A percentile compares a stretch with the other conserved stretches of the same genome.
phyloP scores from a whole-genome alignment of 2,329 filamentous ascomycete genomes.

The Albophoma yamanashiensis region DNA sequence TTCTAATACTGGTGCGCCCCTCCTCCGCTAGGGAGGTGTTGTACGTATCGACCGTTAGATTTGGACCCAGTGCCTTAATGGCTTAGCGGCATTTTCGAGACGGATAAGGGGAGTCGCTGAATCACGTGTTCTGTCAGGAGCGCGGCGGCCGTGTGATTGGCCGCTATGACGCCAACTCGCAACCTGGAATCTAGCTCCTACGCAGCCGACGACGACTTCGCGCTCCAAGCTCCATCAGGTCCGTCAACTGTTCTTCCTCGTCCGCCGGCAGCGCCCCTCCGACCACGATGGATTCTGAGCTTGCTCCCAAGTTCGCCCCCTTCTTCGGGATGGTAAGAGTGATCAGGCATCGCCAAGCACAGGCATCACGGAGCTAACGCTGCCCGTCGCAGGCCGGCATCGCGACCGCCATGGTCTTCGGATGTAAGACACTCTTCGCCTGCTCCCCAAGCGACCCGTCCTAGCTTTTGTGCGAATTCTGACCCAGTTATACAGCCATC shows the following conservation, averaged over 20 bases:
- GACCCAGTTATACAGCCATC: slow-evolving; percentile 28
- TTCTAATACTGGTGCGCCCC: too few species aligned
- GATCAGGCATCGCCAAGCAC: slow-evolving; percentile 1
- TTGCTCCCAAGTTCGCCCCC: slow-evolving; percentile 71
- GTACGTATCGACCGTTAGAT: neutral
- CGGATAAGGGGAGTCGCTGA: neutral
- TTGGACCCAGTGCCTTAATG: neutral
- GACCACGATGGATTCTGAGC: slow-evolving; percentile 45
- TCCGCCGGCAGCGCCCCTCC: neutral
- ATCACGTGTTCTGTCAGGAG: slow-evolving; percentile 5
- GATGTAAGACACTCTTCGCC: slow-evolving; percentile 45
- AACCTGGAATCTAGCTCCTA: neutral
- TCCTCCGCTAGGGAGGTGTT: neutral
- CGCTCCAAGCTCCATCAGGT: neutral
- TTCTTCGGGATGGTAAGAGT: slow-evolving; percentile 76
- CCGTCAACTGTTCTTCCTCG: neutral
- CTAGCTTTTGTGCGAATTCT: slow-evolving; percentile 5
- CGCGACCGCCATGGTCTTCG: slow-evolving; percentile 73
- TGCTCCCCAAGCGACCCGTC: neutral
- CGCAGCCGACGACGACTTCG: neutral
- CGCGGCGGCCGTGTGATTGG: slow-evolving; percentile 1
- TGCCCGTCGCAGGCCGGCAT: slow-evolving; percentile 53
- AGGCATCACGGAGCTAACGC: slow-evolving; percentile 12
- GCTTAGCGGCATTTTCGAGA: neutral
- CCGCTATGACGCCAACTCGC: slow-evolving; percentile 3